Conservation (phyloP, 2,329 filamentous ascomycete species). For the Neonectria faginata region DNA sequence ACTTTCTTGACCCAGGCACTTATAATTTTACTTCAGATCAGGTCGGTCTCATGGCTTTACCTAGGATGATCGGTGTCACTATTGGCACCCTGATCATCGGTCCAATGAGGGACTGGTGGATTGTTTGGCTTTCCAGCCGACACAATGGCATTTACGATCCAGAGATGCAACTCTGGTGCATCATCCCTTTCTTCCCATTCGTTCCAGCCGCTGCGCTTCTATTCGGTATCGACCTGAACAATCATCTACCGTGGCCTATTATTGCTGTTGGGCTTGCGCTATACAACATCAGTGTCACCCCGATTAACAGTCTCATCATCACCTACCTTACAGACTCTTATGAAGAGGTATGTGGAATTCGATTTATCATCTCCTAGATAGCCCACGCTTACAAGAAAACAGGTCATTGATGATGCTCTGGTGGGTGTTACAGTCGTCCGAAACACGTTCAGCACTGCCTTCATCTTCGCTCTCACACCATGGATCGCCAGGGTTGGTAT, state of each 20-base stretch:
- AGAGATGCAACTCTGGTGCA: constrained; percentile 57
- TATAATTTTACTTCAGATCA: constrained; percentile 54
- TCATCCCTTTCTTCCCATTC: constrained; percentile 9
- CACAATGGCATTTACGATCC: constrained; percentile 58
- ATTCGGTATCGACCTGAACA: constrained; percentile 13
- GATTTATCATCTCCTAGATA: too few relatives aligned
- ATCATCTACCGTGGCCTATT: constrained; percentile 9
- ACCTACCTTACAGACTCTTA: constrained; percentile 55
- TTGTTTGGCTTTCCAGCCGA: constrained; percentile 50
- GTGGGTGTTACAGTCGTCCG: constrained; percentile 59
- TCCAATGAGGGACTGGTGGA: constrained; percentile 51
- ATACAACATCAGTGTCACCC: constrained; percentile 51
- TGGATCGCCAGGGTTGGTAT: constrained; percentile 36
- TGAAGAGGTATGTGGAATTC: constrained; percentile 45
- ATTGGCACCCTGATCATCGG: constrained; percentile 50
- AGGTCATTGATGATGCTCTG: constrained; percentile 61
- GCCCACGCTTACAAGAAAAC: background rate
- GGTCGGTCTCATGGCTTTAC: constrained; percentile 54
- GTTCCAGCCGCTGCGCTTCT: constrained; percentile 12
- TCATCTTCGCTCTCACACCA: constrained; percentile 59
- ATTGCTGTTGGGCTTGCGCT: constrained; percentile 54
- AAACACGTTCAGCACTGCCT: constrained; percentile 56
- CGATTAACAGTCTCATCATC: constrained; percentile 49
- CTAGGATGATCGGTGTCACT: constrained; percentile 54
- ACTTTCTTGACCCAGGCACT: background rate